Conservation (phyloP, 2,329 filamentous ascomycete genomes). For the Apiospora sp. region DNA sequence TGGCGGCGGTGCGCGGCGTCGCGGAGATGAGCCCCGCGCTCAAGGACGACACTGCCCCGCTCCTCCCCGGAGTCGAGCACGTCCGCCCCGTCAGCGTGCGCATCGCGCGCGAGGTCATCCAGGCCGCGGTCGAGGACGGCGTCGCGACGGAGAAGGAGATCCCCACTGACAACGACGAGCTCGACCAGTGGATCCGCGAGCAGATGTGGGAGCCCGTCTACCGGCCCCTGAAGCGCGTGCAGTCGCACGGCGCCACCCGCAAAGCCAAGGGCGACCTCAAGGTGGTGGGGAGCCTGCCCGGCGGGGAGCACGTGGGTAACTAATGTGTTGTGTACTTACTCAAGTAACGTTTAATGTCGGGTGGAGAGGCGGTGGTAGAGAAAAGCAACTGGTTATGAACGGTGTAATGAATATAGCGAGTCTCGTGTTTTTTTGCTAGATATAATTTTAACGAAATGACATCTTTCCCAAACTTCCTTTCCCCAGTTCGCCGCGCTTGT, state of each 20-base stretch:
- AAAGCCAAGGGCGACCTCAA: constrained; percentile 67
- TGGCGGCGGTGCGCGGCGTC: constrained; percentile 79
- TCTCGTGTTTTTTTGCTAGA: neutral
- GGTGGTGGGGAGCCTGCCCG: constrained; percentile 49
- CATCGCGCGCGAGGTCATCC: constrained; percentile 79
- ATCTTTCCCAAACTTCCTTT: neutral
- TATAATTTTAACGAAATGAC: neutral
- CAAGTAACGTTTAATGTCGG: neutral
- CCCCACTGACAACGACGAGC: constrained; percentile 59
- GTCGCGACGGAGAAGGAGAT: constrained; percentile 72
- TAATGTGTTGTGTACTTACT: too few relatives aligned
- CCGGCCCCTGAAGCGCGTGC: constrained; percentile 66
- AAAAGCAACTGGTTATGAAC: neutral
- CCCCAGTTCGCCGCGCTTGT: neutral
- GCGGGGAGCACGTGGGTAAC: neutral
- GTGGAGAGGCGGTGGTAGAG: neutral
- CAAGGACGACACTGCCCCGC: constrained; percentile 65
- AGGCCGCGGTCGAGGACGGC: constrained; percentile 72
- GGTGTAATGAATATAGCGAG: neutral
- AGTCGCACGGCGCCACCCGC: constrained; percentile 58
- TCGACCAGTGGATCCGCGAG: constrained; percentile 76
- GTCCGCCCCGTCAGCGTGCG: constrained; percentile 80
- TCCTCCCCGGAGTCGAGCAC: constrained; percentile 78
- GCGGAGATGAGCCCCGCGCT: constrained; percentile 76
- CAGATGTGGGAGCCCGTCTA: constrained; percentile 85